Percentiles rank a stretch among this genome's conserved stretches.
Evolutionary conservation across 495 filamentous ascomycete species (phyloP).

Genomic region (Annulohypoxylon stygium): DNA sequence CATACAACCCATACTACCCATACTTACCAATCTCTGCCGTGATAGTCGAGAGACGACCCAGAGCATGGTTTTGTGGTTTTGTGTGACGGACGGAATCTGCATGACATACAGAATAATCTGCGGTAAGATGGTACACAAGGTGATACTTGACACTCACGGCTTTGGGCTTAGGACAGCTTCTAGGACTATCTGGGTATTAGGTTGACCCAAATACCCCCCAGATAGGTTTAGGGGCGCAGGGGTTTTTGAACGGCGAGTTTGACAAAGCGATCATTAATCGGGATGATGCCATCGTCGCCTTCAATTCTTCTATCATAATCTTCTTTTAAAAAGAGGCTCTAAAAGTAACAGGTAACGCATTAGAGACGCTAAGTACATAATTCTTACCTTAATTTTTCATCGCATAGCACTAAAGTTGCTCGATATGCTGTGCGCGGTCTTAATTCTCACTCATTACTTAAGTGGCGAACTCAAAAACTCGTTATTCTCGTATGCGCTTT

Average conservation of each 20-base stretch:
- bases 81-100: slow-evolving; percentile 39
- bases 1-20: slow-evolving; percentile 7
- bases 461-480: slow-evolving; percentile 5
- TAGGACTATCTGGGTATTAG: slow-evolving; percentile 6
- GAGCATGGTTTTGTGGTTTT: slow-evolving; percentile 25
- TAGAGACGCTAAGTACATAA: not conserved
- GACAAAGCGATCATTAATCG: slow-evolving; percentile 10
- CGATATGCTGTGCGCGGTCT: not conserved
- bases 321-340: slow-evolving; percentile 4
- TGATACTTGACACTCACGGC: not conserved
- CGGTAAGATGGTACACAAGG: slow-evolving; percentile 30
- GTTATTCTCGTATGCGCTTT: slow-evolving; percentile 9
- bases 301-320: slow-evolving; percentile 10
- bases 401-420: not conserved
- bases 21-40: slow-evolving; percentile 27
- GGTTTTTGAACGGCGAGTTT: slow-evolving; percentile 9
- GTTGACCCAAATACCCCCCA: not conserved
- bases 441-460: slow-evolving; percentile 12
- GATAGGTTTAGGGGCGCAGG: not conserved
- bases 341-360: not conserved
- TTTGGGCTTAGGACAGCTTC: not conserved
- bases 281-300: slow-evolving; percentile 41
- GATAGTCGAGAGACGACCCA: slow-evolving; percentile 35
- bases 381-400: not conserved
- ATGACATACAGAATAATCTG: slow-evolving; percentile 45